phyloP scores from a whole-genome alignment of 1,284 basidiomycete species.

The Heterobasidion irregulare region DNA sequence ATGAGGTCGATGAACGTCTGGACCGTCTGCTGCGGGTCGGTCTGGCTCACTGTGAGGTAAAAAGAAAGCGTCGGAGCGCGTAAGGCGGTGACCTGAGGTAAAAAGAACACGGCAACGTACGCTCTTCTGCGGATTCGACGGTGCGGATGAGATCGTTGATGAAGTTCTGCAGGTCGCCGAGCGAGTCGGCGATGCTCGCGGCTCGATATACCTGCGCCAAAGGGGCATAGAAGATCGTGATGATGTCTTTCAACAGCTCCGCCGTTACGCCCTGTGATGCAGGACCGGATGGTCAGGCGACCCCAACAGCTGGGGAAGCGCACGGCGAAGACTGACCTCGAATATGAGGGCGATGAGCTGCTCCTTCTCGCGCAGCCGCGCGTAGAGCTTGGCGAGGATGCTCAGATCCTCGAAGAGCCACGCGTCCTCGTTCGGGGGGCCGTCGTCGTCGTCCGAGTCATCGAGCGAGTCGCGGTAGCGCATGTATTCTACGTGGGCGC shows the following conservation, averaged over 20 bases:
- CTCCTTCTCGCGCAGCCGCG: conserved; percentile 82
- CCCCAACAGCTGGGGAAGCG: no score
- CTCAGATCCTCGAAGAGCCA: conserved; percentile 92
- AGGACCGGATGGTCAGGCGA: background rate
- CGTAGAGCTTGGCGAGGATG: conserved; percentile 72
- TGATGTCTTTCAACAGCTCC: conserved; percentile 95
- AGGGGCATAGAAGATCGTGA: conserved; percentile 98
- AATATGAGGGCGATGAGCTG: conserved; percentile 92
- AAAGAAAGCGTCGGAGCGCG: background rate
- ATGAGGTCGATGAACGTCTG: conserved; percentile 94
- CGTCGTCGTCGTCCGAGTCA: conserved; percentile 90
- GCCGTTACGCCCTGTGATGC: conserved; percentile 77
- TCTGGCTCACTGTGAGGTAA: conserved; percentile 57
- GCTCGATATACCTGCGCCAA: conserved; percentile 98
- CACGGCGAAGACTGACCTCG: conserved; percentile 49
- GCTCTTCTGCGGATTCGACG: conserved; percentile 85
- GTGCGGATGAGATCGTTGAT: conserved; percentile 94
- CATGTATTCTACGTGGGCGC: conserved; percentile 72
- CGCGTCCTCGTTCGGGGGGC: conserved; percentile 86
- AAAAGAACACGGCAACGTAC: conserved; percentile 38
- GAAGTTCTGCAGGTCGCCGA: conserved; percentile 90
- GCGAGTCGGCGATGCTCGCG: conserved; percentile 92
- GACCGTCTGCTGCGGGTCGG: conserved; percentile 82
- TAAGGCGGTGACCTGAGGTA: no score
- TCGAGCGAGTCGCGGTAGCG: conserved; percentile 50